These are phyloP conservation scores for Hygrophila difformis DNA, from an alignment of 257 asterid species.

Conservation along the genomic window DNA sequence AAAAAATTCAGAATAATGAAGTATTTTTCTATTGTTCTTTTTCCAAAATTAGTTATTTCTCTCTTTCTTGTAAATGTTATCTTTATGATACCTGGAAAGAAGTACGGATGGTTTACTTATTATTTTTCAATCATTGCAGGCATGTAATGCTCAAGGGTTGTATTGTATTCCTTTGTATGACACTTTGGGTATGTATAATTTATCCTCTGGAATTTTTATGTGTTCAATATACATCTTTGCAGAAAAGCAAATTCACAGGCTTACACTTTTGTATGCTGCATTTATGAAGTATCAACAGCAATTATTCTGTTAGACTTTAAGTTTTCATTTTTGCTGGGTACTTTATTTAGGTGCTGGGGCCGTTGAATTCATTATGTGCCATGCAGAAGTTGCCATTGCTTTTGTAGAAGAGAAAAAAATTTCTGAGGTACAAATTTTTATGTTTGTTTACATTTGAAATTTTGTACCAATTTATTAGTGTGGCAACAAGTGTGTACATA, in stretches of 20 bases:
- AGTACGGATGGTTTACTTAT: no score
- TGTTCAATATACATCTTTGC: neutral
- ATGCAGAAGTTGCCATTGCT: conserved; percentile 83
- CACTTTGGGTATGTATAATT: conserved; percentile 62
- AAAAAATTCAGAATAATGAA: no score
- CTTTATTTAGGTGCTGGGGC: conserved; percentile 97
- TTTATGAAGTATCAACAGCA: conserved; percentile 8
- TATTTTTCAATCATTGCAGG: conserved; percentile 36
- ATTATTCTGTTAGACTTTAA: neutral
- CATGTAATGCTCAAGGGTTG: conserved; percentile 95
- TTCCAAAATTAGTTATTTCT: no score
- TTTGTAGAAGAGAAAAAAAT: conserved; percentile 91
- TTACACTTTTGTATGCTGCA: neutral
- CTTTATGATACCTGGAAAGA: no score
- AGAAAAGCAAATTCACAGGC: no score
- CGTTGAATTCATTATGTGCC: conserved; percentile 81
- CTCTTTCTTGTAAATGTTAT: no score
- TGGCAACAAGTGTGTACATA: no score
- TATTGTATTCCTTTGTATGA: conserved; percentile 87
- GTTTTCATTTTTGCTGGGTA: conserved; percentile 21
- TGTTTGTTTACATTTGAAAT: no score
- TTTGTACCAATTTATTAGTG: no score
- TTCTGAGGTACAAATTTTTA: conserved; percentile 37
- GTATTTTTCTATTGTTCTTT: no score
- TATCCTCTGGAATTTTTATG: neutral